Conservation (phyloP, 208 protist genomes). For the Crithidia sp. region DNA sequence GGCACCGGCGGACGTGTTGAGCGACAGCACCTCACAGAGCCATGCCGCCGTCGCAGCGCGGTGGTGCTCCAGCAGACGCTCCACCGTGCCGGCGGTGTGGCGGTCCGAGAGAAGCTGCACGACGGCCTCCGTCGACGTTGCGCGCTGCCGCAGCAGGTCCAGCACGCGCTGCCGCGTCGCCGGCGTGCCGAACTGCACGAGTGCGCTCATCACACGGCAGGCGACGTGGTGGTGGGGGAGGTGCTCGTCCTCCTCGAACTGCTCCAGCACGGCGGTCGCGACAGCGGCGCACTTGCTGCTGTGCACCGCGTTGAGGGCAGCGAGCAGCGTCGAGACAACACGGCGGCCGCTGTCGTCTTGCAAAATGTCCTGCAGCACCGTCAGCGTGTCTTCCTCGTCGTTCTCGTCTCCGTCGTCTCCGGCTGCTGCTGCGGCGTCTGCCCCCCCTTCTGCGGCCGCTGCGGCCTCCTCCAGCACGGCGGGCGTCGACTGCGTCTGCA, state of each 20-base stretch:
- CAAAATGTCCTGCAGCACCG: conserved; percentile 78
- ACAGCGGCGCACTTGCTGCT: conserved; percentile 46
- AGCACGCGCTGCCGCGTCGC: conserved; percentile 58
- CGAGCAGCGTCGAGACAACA: conserved; percentile 74
- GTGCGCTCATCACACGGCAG: conserved; percentile 82
- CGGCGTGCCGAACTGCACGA: conserved; percentile 63
- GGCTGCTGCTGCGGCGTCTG: conserved; percentile 35
- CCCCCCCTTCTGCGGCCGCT: conserved; percentile 30
- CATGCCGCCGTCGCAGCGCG: conserved; percentile 52
- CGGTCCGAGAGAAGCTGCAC: conserved; percentile 67
- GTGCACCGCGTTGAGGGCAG: conserved; percentile 42
- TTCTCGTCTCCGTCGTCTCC: conserved; percentile 38
- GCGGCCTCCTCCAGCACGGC: conserved; percentile 37
- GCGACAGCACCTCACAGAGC: conserved; percentile 66
- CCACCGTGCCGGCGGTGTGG: conserved; percentile 78
- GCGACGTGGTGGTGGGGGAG: conserved; percentile 83
- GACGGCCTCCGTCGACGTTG: conserved; percentile 49
- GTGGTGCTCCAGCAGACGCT: conserved; percentile 67
- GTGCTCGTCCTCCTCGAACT: conserved; percentile 84
- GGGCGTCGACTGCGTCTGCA: conserved; percentile 52
- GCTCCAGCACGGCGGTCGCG: conserved; percentile 60
- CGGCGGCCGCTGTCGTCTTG: conserved; percentile 81
- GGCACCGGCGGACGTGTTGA: conserved; percentile 16
- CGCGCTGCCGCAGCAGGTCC: conserved; percentile 69
- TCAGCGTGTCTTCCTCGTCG: conserved; percentile 54